Conservation (phyloP, 345 rosid genomes). For the Gossypium bickii region DNA sequence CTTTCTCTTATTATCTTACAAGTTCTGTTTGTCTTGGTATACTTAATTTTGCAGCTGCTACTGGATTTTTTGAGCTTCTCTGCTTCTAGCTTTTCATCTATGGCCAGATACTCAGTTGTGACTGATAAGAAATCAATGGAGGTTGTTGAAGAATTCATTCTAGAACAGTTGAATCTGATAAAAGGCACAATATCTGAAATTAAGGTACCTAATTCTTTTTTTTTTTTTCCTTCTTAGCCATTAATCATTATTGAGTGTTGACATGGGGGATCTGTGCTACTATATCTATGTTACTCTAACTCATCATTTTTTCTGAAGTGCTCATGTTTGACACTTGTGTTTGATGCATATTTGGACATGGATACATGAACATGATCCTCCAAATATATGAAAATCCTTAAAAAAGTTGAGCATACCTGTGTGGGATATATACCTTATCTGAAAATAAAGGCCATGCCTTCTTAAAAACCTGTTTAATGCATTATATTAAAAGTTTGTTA, state of each 20-base stretch:
- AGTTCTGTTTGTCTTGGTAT: constrained; percentile 5
- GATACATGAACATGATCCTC: neutral
- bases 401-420: neutral
- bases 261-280: neutral
- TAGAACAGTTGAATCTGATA: constrained; percentile 55
- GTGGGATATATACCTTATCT: neutral
- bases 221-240: neutral
- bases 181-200: constrained; percentile 43
- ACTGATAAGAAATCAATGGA: constrained; percentile 32
- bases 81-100: constrained; percentile 47
- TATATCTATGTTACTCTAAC: neutral
- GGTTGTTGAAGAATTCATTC: constrained; percentile 49
- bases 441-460: neutral
- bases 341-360: neutral
- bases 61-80: constrained; percentile 54
- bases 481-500: neutral
- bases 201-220: constrained; percentile 47
- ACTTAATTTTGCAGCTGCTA: constrained; percentile 64
- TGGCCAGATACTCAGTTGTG: constrained; percentile 36
- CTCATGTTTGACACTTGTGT: neutral
- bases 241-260: neutral
- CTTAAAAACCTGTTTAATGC: neutral
- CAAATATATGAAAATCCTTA: neutral
- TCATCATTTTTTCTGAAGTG: neutral
- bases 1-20: constrained; percentile 4